Evolutionary conservation across 495 filamentous ascomycete genomes (phyloP), one percentile per base, ranked within the genome.

Genomic region (Recurvomyces mirabilis): DNA sequence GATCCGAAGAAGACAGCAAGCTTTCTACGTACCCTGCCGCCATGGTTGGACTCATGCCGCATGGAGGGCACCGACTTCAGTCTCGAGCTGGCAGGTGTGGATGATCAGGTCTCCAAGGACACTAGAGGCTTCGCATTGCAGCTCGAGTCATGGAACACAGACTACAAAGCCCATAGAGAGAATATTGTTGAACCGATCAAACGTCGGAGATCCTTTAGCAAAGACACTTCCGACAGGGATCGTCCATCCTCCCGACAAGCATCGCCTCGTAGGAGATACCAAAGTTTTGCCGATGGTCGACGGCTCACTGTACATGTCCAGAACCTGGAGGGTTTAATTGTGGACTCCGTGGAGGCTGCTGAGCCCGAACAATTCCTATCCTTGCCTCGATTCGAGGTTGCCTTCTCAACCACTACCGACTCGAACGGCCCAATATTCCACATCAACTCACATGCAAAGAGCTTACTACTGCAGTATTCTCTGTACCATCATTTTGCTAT

Each of bases 401-500:
- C 84, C 2, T 72, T 95, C 42, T 82, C 81, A 22, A 93, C 93
- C 1, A 69, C 79, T 17, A 89, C 81, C 49, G 91, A 95, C 57
- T 71, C 74, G 23, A 78, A 93, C 53, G 91, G 88, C 4, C 83
- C 85, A 0, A 68, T 94, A 11, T 78, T 95, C 55, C 85, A 95
- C 55, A 67, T 96, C 38, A 84, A 87, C 55, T 83, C 87, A 1
- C 70, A 82, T 31, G 68, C 88, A 22, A 82, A 79, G 56, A 82
- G 80, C 6, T 56, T 99, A 1, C 77, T 81, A 46, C 51, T 93
- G 3, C 81, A 93, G 24, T 96, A 95, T 56, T 96, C 93, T 3
- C 71, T 99, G 1, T 95, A 93, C 59, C 79, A 89, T 4, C 89
- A 93, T 56, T 96, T 94, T 56, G 79, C 87, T n/a, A 68, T 89